Evolutionary conservation across 352 stramenopile species (phyloP).

Genomic region (Pythium plurisporium): DNA sequence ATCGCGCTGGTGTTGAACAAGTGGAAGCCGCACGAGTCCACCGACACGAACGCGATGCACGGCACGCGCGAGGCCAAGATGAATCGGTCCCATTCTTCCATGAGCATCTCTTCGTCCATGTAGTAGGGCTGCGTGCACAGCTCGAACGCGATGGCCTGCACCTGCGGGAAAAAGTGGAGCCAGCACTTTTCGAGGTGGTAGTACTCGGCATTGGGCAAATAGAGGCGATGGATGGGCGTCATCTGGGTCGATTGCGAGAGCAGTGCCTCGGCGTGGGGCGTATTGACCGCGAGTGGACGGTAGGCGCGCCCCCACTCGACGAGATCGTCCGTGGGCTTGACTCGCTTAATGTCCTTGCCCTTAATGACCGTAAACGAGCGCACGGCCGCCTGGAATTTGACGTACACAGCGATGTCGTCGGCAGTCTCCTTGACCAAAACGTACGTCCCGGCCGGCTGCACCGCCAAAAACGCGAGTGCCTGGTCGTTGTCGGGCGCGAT

Average conservation of each 20-base stretch:
- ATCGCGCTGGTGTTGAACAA: conserved; percentile 29
- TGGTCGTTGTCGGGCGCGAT: conserved; percentile 35
- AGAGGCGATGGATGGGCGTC: conserved; percentile 44
- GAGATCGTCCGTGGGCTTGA: conserved; percentile 21
- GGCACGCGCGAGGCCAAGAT: conserved; percentile 17
- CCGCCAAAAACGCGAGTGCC: conserved; percentile 35
- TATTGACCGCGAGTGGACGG: conserved; percentile 2
- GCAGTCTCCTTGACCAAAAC: conserved; percentile 36
- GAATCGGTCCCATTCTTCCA: conserved; percentile 38
- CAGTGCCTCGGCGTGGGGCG: conserved; percentile 10
- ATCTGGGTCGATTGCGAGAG: conserved; percentile 28
- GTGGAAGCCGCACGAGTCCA: conserved; percentile 46
- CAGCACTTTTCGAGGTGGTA: conserved; percentile 46
- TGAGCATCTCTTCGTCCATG: conserved; percentile 38
- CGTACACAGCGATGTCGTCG: conserved; percentile 39
- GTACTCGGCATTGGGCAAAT: conserved; percentile 28
- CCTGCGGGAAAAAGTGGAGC: conserved; percentile 48
- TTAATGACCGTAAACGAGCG: conserved; percentile 41
- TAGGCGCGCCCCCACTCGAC: conserved; percentile 32
- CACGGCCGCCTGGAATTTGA: conserved; percentile 54
- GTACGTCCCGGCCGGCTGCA: conserved; percentile 44
- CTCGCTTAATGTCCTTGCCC: conserved; percentile 27
- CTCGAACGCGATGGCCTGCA: conserved; percentile 56
- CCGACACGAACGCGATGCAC: conserved; percentile 36
- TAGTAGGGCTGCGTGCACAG: conserved; percentile 43